phyloP scores from a whole-genome alignment of 257 asterid genomes.

The Mentha longifolia region DNA sequence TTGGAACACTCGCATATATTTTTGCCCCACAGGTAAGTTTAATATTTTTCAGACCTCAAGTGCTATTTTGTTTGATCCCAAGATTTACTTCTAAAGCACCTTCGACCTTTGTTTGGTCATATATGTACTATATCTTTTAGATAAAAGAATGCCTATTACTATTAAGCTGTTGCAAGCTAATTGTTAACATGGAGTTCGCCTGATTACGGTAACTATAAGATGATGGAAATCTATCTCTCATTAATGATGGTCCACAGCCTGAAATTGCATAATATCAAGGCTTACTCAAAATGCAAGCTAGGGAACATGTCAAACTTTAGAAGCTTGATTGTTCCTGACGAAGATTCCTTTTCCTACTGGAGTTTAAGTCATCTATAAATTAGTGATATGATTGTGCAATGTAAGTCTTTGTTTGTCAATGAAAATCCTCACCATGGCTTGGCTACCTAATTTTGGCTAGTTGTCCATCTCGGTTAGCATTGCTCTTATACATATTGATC shows the following conservation, averaged over 20 bases:
- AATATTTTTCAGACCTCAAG: constrained; percentile 19
- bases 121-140: constrained; percentile 6
- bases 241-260: neutral
- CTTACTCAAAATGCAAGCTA: neutral
- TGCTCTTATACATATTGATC: neutral
- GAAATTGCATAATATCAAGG: neutral
- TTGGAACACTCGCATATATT: constrained; percentile 80
- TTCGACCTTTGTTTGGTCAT: constrained; percentile 21
- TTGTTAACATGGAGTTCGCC: constrained; percentile 16
- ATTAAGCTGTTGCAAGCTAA: constrained; percentile 7
- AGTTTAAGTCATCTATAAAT: neutral
- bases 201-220: constrained; percentile 9
- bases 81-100: constrained; percentile 26
- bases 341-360: neutral
- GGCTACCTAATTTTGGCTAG: constrained; percentile 3
- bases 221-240: neutral
- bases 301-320: neutral
- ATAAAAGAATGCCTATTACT: constrained; percentile 19
- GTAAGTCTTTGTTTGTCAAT: neutral
- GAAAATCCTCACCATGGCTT: constrained; percentile 3
- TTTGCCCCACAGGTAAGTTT: constrained; percentile 85
- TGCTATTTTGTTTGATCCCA: constrained; percentile 21
- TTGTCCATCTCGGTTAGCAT: neutral
- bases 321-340: constrained; percentile 5
- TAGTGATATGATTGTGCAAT: neutral